Evolutionary conservation across 805 yeast genomes (phyloP).

Genomic region (Pichia occidentalis): DNA sequence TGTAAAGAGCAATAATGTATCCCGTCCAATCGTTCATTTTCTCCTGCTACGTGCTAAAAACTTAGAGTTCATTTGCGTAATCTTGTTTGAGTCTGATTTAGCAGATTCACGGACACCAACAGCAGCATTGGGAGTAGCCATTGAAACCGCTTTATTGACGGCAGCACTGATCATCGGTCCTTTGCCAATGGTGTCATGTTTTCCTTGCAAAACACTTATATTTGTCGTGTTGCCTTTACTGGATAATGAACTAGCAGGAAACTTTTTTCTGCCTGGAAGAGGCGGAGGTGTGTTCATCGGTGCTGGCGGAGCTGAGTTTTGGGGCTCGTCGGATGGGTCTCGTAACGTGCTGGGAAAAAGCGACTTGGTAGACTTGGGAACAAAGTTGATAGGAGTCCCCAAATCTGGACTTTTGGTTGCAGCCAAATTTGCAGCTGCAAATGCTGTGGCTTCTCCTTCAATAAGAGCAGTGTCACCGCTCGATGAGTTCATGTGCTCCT

Average conservation of each 20-base stretch:
- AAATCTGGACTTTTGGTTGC: conserved; percentile 14
- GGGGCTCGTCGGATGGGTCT: conserved; percentile 4
- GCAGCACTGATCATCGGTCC: conserved; percentile 33
- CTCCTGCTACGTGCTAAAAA: conserved; percentile 51
- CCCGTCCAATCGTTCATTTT: conserved; percentile 31
- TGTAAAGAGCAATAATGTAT: too few species aligned
- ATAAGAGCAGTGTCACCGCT: conserved; percentile 30
- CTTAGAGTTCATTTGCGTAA: conserved; percentile 56
- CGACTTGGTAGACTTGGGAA: too few species aligned
- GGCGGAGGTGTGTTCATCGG: too few species aligned
- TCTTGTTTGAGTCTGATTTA: conserved; percentile 17
- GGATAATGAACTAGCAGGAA: too few species aligned
- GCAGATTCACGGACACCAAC: conserved; percentile 7
- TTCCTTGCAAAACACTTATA: too few species aligned
- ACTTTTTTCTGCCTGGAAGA: too few species aligned
- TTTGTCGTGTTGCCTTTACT: too few species aligned
- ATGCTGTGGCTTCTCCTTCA: conserved; percentile 32
- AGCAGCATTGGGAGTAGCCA: conserved; percentile 15
- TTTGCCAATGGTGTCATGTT: conserved; percentile 12
- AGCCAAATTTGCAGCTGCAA: conserved; percentile 32
- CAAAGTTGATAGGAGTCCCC: background rate
- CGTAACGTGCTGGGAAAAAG: conserved; percentile 15
- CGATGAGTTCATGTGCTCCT: conserved; percentile 21
- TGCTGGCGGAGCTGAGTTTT: conserved; percentile 1
- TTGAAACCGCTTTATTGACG: conserved; percentile 27